Percentiles rank a stretch among this genome's conserved stretches.
phyloP scores from a whole-genome alignment of 768 basidiomycete species.

The Boletus speciosus region DNA sequence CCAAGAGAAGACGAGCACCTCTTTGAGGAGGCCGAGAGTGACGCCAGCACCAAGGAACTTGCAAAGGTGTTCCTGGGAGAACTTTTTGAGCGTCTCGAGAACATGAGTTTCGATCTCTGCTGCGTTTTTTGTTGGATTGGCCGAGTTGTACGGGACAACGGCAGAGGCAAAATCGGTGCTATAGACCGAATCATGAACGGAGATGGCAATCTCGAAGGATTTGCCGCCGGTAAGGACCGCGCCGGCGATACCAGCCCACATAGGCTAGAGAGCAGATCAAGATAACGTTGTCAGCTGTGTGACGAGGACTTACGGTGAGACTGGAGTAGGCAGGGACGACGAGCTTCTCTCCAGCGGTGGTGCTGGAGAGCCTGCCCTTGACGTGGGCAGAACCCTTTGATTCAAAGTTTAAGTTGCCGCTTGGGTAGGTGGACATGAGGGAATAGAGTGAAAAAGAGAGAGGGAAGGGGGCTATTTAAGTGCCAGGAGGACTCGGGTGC shows the following conservation, averaged over 20 bases:
- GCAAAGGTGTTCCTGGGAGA: constrained; percentile 74
- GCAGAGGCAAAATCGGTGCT: constrained; percentile 71
- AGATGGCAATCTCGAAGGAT: constrained; percentile 69
- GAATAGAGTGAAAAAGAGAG: constrained; percentile 17
- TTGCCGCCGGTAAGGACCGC: constrained; percentile 54
- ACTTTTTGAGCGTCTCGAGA: constrained; percentile 62
- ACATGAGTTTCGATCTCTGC: constrained; percentile 62
- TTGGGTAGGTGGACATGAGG: constrained; percentile 47
- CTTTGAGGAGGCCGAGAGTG: constrained; percentile 64
- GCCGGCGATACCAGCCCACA: constrained; percentile 85
- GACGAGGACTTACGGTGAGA: constrained; percentile 52
- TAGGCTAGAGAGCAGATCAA: constrained; percentile 50
- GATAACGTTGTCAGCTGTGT: not conserved
- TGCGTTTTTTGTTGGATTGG: constrained; percentile 52
- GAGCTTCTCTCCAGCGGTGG: constrained; percentile 46
- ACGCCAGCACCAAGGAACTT: constrained; percentile 86
- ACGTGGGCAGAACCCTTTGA: constrained; percentile 62
- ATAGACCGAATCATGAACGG: constrained; percentile 83
- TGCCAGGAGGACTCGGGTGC: not conserved
- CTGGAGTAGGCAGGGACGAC: constrained; percentile 56
- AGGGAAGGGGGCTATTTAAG: constrained; percentile 34
- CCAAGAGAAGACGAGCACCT: constrained; percentile 40
- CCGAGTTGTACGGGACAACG: constrained; percentile 48
- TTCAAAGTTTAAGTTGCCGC: constrained; percentile 47
- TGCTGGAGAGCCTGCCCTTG: constrained; percentile 66